Evolutionary conservation across 1,139 yeast species (phyloP).

Genomic region (Taphrina wiesneri): DNA sequence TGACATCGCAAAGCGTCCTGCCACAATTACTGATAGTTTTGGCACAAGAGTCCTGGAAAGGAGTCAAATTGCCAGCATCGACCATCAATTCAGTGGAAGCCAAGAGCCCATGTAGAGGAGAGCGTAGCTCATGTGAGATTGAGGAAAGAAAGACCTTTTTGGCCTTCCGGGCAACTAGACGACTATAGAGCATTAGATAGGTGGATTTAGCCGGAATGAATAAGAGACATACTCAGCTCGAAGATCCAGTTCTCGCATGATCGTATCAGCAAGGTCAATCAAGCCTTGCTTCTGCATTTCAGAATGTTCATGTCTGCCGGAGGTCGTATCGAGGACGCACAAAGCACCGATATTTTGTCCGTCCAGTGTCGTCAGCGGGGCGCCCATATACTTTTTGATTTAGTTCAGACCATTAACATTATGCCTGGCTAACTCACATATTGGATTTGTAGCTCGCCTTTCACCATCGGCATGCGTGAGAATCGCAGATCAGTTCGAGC

Average conservation of each 20-base stretch:
- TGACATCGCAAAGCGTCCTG: conserved; percentile 17
- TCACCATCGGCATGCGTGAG: conserved; percentile 6
- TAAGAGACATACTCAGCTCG: not conserved
- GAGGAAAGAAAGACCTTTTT: conserved; percentile 23
- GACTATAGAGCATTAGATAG: not conserved
- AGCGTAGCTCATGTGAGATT: conserved; percentile 30
- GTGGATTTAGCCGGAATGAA: not conserved
- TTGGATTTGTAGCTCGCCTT: conserved; percentile 2
- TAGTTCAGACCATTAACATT: not conserved
- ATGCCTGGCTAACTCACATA: not conserved
- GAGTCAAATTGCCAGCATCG: conserved; percentile 2
- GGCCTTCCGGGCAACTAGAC: conserved; percentile 2
- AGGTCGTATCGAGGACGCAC: conserved; percentile 20
- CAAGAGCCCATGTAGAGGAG: conserved; percentile 27
- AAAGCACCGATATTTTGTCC: conserved; percentile 17
- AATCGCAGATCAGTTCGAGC: conserved; percentile 16
- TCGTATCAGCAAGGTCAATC: conserved; percentile 9
- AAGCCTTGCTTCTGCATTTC: not conserved
- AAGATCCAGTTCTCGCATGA: conserved; percentile 17
- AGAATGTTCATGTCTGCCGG: not conserved
- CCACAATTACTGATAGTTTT: conserved; percentile 18
- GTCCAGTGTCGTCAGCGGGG: conserved; percentile 2
- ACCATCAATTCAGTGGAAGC: not conserved
- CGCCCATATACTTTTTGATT: conserved; percentile 9
- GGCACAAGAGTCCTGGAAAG: conserved; percentile 14